phyloP scores from a whole-genome alignment of 1,284 basidiomycete species.

The Phylloboletellus chloephorus region DNA sequence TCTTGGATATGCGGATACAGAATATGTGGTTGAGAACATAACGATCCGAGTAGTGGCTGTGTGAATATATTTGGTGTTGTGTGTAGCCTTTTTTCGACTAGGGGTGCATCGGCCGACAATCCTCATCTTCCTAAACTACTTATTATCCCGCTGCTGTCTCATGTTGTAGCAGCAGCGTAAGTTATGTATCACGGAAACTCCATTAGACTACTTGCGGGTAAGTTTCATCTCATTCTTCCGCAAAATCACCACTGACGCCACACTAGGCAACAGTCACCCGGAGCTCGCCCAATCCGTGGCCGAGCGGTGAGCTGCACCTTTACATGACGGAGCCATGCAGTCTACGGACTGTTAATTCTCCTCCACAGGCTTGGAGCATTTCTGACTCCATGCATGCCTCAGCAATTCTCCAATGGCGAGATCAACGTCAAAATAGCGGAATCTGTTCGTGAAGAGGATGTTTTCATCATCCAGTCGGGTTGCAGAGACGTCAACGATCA shows the following conservation, averaged over 20 bases:
- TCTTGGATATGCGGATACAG: conserved; percentile 91
- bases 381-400: conserved; percentile 86
- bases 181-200: conserved; percentile 87
- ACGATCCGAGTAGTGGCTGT: conserved; percentile 52
- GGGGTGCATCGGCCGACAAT: too few species aligned
- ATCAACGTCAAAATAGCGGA: conserved; percentile 89
- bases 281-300: conserved; percentile 93
- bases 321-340: conserved; percentile 39
- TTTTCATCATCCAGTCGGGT: conserved; percentile 91
- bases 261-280: conserved; percentile 92
- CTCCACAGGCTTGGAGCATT: conserved; percentile 74
- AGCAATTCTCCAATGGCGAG: conserved; percentile 96
- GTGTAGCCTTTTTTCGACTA: background rate
- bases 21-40: conserved; percentile 94
- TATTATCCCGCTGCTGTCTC: too few species aligned
- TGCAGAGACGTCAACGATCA: conserved; percentile 78
- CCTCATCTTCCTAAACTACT: background rate
- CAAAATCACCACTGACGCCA: conserved; percentile 19
- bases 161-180: conserved; percentile 1
- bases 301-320: conserved; percentile 78
- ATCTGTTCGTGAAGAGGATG: conserved; percentile 95
- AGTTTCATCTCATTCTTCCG: conserved; percentile 28
- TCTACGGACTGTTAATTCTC: conserved; percentile 43
- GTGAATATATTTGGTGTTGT: conserved; percentile 29
- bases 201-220: conserved; percentile 89